A percentile compares a stretch with the other conserved stretches of the same genome.
These are phyloP conservation scores for Ophiostoma piceae DNA, from an alignment of 2,329 filamentous ascomycete genomes.

Conservation along the genomic window DNA sequence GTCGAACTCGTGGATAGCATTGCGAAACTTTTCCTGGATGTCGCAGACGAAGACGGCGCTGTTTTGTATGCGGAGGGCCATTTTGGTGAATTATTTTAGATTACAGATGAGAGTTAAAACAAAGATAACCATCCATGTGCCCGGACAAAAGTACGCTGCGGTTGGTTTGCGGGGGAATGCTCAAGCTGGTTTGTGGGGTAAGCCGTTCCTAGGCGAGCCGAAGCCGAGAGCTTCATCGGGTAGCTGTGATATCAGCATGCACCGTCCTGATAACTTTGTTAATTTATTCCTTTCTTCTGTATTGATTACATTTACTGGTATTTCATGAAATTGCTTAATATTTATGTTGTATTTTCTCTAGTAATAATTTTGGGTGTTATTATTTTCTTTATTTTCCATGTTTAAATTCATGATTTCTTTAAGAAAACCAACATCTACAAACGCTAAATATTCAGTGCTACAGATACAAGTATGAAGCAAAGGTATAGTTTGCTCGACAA, in stretches of 20 bases:
- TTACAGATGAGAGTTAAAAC: not conserved
- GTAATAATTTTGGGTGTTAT: too few relatives aligned
- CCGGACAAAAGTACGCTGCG: not conserved
- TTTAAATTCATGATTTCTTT: too few relatives aligned
- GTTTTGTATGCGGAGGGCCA: constrained; percentile 26
- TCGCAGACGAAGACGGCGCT: constrained; percentile 69
- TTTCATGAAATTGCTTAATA: too few relatives aligned
- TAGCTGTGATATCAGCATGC: not conserved
- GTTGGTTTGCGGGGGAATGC: constrained; percentile 1
- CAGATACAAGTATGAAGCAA: too few relatives aligned
- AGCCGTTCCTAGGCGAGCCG: not conserved
- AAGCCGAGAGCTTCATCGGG: not conserved
- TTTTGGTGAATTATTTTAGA: not conserved
- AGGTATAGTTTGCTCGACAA: too few relatives aligned
- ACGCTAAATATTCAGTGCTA: too few relatives aligned
- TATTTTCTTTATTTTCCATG: not conserved
- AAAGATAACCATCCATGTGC: not conserved
- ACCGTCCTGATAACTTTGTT: not conserved
- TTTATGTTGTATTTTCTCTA: too few relatives aligned
- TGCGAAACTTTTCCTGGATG: constrained; percentile 86
- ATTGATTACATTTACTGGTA: too few relatives aligned
- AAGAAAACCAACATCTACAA: too few relatives aligned
- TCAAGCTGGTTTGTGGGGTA: constrained; percentile 8
- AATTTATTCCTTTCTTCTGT: not conserved
- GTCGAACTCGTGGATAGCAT: constrained; percentile 76